phyloP scores from a whole-genome alignment of 2,329 filamentous ascomycete species.

The Hypoxylon rubiginosum region DNA sequence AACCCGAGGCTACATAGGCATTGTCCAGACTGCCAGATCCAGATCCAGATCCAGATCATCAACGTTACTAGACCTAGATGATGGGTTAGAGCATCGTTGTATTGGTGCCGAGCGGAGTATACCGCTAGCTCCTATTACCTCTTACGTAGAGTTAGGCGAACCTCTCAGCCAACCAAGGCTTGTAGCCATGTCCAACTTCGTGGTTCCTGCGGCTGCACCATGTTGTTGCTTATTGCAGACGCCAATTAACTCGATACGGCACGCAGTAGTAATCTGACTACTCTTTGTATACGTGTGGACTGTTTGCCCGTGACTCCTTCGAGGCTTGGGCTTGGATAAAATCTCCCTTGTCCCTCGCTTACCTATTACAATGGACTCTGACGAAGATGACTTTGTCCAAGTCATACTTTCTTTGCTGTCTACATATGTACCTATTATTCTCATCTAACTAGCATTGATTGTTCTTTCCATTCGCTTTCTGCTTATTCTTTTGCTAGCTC shows the following conservation, averaged over 20 bases:
- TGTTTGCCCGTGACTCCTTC: conserved; percentile 17
- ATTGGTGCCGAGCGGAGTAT: conserved; percentile 15
- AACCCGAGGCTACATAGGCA: conserved; percentile 5
- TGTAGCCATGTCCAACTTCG: not conserved
- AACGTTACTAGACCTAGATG: conserved; percentile 9
- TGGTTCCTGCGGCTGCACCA: conserved; percentile 15
- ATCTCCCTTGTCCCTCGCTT: conserved; percentile 25
- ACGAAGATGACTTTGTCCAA: conserved; percentile 17
- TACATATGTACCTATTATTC: conserved; percentile 7
- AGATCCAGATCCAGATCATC: conserved; percentile 4
- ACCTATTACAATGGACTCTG: conserved; percentile 21
- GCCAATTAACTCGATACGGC: conserved; percentile 31
- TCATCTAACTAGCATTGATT: conserved; percentile 31
- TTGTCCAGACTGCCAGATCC: conserved; percentile 1
- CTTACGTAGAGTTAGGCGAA: not conserved
- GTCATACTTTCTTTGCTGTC: conserved; percentile 35
- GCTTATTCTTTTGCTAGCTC: conserved; percentile 23
- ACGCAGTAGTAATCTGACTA: conserved; percentile 14
- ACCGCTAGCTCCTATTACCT: conserved; percentile 3
- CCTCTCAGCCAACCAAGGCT: conserved; percentile 27
- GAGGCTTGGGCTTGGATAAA: conserved; percentile 27
- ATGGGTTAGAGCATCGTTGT: conserved; percentile 9
- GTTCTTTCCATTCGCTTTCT: conserved; percentile 29
- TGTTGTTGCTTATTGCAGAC: conserved; percentile 18
- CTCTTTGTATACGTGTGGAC: conserved; percentile 20